Evolutionary conservation across 371 early-diverging fungal species (phyloP), one percentile per base, ranked within the genome.

Genomic region (Funneliformis caledonium): DNA sequence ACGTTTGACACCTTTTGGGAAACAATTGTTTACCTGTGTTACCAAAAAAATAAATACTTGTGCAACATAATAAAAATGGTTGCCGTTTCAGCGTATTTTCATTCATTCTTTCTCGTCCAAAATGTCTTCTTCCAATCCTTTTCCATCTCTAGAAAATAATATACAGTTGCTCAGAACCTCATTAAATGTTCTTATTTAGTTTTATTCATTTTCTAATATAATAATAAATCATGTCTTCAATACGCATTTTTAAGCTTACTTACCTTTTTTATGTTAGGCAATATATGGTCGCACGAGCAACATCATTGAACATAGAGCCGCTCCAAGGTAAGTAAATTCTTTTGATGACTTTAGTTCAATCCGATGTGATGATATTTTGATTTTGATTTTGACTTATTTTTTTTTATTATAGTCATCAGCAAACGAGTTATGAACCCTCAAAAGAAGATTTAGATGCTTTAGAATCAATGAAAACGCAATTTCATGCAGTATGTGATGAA

Each of bases 81-180:
- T 26, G 26, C 26, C 26, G 26, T 26, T 37, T 37, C 37, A 37
- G 37, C 3, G 37, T 37, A 37, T 37, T 59, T 59, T 4, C n/a
- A 59, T 19, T 59, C 12, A 9, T 59, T 10, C n/a, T 59, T 59
- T 59, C n/a, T 59, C 3, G 12, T 1, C n/a, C 7, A 26, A 65
- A 65, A 65, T 65, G 65, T 65, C 65, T 33, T 61, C 61, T 22
- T 33, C 37, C 10, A 65, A 31, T 65, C 37, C 65, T 33, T 59
- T 59, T 19, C n/a, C 59, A 4, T 12, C 12, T 59, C 12, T 65
- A 26, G 65, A 65, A 31, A 31, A 26, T 26, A 65, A 65, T 65
- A 31, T 65, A 10, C 26, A 65, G 16, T 65, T 65, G 26, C 65
- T 65, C 12, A 65, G 65, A 65, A 65, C 26, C 31, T 65, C 65